These are phyloP conservation scores for Exophiala sp. DNA, from an alignment of 2,329 filamentous ascomycete species.

Conservation along the genomic window DNA sequence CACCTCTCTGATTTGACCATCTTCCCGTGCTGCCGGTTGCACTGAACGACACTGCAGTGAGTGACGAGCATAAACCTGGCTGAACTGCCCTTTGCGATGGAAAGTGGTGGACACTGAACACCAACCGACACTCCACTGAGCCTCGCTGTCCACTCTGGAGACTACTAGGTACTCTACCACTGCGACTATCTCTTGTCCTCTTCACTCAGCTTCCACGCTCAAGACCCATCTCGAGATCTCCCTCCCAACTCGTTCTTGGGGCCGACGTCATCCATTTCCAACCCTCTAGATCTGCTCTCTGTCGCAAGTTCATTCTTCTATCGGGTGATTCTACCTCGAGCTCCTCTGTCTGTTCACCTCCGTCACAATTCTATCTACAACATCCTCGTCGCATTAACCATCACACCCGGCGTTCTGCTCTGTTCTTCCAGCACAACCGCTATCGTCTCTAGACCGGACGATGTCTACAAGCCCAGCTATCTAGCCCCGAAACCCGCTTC, in stretches of 20 bases:
- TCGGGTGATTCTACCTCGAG: background rate
- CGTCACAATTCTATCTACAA: slow-evolving; percentile 3
- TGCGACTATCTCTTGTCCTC: background rate
- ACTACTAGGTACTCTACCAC: background rate
- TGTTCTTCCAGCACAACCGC: background rate
- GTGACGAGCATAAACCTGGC: background rate
- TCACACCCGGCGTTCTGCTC: background rate
- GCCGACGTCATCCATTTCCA: slow-evolving; percentile 24
- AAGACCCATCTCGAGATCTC: slow-evolving; percentile 3
- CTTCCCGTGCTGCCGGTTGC: slow-evolving; percentile 19
- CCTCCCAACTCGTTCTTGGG: slow-evolving; percentile 11
- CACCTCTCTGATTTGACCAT: slow-evolving; percentile 1
- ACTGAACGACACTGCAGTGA: slow-evolving; percentile 11
- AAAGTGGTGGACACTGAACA: too few species aligned
- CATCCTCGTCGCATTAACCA: background rate
- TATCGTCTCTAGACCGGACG: slow-evolving; percentile 1
- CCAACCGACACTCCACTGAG: too few species aligned
- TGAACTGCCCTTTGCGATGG: too few species aligned
- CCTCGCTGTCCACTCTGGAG: background rate
- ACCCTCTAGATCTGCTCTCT: slow-evolving; percentile 1
- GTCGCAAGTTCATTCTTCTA: slow-evolving; percentile 3
- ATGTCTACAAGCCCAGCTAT: slow-evolving; percentile 11
- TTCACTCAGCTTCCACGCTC: background rate
- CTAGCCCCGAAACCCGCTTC: background rate
- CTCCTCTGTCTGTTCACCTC: slow-evolving; percentile 9